phyloP scores from a whole-genome alignment of 805 yeast species.

The Zygosaccharomyces bisporus region DNA sequence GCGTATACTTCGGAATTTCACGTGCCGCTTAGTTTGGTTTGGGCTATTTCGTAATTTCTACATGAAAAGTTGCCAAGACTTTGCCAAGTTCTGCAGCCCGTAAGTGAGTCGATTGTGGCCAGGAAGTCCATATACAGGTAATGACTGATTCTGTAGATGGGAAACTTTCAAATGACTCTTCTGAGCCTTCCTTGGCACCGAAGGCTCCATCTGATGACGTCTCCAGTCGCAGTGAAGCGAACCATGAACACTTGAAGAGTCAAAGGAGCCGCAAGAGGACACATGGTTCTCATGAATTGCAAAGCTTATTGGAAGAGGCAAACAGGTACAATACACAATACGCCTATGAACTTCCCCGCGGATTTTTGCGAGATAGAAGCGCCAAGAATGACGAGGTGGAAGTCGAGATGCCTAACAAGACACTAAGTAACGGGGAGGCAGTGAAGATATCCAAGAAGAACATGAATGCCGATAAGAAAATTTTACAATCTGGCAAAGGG shows the following conservation, averaged over 20 bases:
- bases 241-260: not conserved
- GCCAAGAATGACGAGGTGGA: slow-evolving; percentile 1
- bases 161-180: not conserved
- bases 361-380: slow-evolving; percentile 23
- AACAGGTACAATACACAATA: slow-evolving; percentile 26
- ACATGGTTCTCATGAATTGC: slow-evolving; percentile 12
- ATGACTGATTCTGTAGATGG: not conserved
- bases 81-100: not conserved
- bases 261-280: not conserved
- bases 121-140: not conserved
- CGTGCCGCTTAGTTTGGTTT: not conserved
- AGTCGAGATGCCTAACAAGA: not conserved
- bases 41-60: not conserved
- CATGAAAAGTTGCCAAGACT: not conserved
- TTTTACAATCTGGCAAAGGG: too few species aligned
- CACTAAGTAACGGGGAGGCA: not conserved
- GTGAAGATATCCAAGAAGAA: not conserved
- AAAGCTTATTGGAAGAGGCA: slow-evolving; percentile 28
- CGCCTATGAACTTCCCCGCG: slow-evolving; percentile 26
- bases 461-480: too few species aligned
- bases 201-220: not conserved
- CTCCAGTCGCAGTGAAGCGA: not conserved
- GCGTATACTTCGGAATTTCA: not conserved
- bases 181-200: not conserved
- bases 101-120: not conserved